Conservation (phyloP, 2,329 filamentous ascomycete species). For the Stromatinia cepivora region DNA sequence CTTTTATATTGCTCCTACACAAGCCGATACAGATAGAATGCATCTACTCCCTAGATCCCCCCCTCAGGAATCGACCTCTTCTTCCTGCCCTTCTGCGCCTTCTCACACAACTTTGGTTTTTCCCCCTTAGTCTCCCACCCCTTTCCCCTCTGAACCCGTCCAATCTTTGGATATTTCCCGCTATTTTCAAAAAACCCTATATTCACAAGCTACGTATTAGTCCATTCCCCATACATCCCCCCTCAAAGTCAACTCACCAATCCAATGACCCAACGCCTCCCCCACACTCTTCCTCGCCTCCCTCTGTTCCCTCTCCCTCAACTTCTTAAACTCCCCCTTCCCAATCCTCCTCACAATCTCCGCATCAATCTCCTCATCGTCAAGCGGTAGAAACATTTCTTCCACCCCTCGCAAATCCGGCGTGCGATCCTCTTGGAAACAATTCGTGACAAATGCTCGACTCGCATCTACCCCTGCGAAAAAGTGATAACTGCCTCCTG, state of each 20-base stretch:
- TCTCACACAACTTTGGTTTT: conserved; percentile 59
- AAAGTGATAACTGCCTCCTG: conserved; percentile 81
- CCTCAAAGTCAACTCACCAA: conserved; percentile 3
- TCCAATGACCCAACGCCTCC: conserved; percentile 73
- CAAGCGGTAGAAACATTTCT: conserved; percentile 72
- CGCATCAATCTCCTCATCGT: conserved; percentile 61
- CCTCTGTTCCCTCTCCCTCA: conserved; percentile 63
- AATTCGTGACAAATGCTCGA: conserved; percentile 88
- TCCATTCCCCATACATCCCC: conserved; percentile 66
- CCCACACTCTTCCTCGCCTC: conserved; percentile 65
- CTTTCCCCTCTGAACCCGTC: conserved; percentile 64
- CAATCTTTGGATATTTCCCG: conserved; percentile 79
- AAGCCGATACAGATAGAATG: no score
- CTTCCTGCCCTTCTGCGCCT: conserved; percentile 60
- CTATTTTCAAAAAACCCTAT: conserved; percentile 76
- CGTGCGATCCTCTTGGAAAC: conserved; percentile 76
- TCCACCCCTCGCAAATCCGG: conserved; percentile 86
- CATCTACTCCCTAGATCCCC: conserved; percentile 10
- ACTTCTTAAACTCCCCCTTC: conserved; percentile 52
- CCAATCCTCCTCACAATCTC: conserved; percentile 40
- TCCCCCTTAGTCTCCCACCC: conserved; percentile 61
- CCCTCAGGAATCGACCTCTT: conserved; percentile 47
- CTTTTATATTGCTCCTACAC: no score
- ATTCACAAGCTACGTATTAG: conserved; percentile 70
- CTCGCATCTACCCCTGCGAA: conserved; percentile 87